Percentiles rank a stretch among this genome's conserved stretches.
phyloP scores from a whole-genome alignment of 1,284 basidiomycete species.

The Ustilago esculenta region DNA sequence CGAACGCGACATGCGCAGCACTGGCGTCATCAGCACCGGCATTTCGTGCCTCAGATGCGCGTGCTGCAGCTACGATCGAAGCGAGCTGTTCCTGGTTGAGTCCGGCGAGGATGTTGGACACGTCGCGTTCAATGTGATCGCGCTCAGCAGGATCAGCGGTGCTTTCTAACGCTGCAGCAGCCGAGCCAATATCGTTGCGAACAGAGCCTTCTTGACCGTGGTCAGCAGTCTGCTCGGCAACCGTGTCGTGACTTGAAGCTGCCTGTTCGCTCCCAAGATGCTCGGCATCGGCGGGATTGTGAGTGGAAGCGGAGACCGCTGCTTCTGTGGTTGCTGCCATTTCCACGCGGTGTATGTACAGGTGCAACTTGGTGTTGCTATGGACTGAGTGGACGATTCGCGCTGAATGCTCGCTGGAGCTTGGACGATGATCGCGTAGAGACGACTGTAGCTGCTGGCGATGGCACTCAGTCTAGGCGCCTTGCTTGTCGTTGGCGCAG shows the following conservation, averaged over 20 bases:
- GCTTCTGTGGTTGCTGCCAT: constrained; percentile 21
- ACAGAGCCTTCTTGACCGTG: neutral
- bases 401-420: neutral
- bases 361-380: neutral
- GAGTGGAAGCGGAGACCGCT: neutral
- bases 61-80: constrained; percentile 59
- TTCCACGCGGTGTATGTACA: neutral
- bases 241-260: neutral
- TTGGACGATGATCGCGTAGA: neutral
- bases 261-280: neutral
- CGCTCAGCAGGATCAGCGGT: constrained; percentile 13
- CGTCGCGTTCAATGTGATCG: constrained; percentile 54
- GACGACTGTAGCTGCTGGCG: too few relatives aligned
- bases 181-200: constrained; percentile 4
- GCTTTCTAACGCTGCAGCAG: constrained; percentile 11
- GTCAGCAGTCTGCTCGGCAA: neutral
- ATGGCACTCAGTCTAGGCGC: too few relatives aligned
- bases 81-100: constrained; percentile 61
- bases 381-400: neutral
- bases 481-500: too few relatives aligned
- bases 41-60: constrained; percentile 40
- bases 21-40: neutral
- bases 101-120: constrained; percentile 57
- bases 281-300: neutral
- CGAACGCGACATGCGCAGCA: constrained; percentile 4